Evolutionary conservation across 2,329 filamentous ascomycete genomes (phyloP), one percentile per base, ranked within the genome.

Genomic region (Colletotrichum liaoningense): DNA sequence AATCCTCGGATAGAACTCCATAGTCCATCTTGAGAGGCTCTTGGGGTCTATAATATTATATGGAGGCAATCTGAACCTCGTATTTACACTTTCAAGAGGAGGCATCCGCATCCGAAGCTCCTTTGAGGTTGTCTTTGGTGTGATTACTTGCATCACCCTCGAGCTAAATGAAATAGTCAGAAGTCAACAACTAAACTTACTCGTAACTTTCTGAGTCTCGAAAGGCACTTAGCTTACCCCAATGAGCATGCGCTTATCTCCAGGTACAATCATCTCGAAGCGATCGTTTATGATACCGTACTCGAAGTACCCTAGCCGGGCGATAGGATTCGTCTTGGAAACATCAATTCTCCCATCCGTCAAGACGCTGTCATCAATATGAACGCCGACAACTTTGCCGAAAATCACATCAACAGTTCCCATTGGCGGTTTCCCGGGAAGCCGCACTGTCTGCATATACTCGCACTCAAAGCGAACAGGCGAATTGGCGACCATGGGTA

Each of bases 391-490:
- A 14, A 68, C 65, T 24, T 19, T 4, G 1, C 56, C 65, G n/a
- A 68, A 68, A 26, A 68, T 46, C 19, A 68, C 65, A 19, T 68
- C 65, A 28, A 63, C 65, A 1, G 65, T 63, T 2, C 65, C 65
- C 57, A 63, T 54, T 1, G 65, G 65, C 5, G 52, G 52, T n/a
- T 63, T 68, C 8, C 57, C 57, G 12, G 65, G 65, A n/a, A 68
- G 19, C 26, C 65, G 57, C 14, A 68, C 65, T n/a, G 65, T 68
- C 57, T 68, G 65, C 28, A 68, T 49, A 58, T 68, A 55, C 57
- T 68, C 65, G 42, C 65, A 68, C 65, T 68, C 65, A 5, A 68
- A 68, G 14, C 65, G 65, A 14, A 68, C 65, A 9, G 65, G 65
- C 5, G 65, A 68, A 2, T 1, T 30, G 11, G 58, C 4, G 1